phyloP scores from a whole-genome alignment of 345 rosid genomes.

The Arabidopsis suecica region DNA sequence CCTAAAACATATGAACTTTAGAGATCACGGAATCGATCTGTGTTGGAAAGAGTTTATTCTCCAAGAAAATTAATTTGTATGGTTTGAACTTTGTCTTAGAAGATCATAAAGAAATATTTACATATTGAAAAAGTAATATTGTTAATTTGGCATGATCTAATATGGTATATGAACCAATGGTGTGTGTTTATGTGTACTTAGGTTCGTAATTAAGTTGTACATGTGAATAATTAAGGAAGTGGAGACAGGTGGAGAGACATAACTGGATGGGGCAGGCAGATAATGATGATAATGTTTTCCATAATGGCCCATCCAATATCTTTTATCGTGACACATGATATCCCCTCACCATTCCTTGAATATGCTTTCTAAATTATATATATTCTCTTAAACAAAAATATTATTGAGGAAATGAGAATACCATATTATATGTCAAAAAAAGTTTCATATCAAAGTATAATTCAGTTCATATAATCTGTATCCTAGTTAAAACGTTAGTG shows the following conservation, averaged over 20 bases:
- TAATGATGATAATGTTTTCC: constrained; percentile 46
- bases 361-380: background rate
- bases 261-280: constrained; percentile 42
- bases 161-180: background rate
- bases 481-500: too few relatives aligned
- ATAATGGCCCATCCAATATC: constrained; percentile 24
- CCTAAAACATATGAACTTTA: too few relatives aligned
- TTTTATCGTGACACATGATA: constrained; percentile 38
- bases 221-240: constrained; percentile 17
- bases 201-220: background rate
- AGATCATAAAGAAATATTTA: too few relatives aligned
- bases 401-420: background rate
- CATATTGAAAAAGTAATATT: background rate
- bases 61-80: too few relatives aligned
- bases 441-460: background rate
- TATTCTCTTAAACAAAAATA: background rate
- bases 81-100: too few relatives aligned
- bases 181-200: constrained; percentile 9
- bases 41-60: too few relatives aligned
- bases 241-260: constrained; percentile 43
- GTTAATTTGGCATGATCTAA: background rate
- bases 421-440: background rate
- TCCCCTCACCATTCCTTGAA: background rate
- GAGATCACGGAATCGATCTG: too few relatives aligned
- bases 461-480: background rate